Percentiles rank a stretch among this genome's conserved stretches.
phyloP scores from a whole-genome alignment of 1,284 basidiomycete genomes.

The Boletellus sp. region DNA sequence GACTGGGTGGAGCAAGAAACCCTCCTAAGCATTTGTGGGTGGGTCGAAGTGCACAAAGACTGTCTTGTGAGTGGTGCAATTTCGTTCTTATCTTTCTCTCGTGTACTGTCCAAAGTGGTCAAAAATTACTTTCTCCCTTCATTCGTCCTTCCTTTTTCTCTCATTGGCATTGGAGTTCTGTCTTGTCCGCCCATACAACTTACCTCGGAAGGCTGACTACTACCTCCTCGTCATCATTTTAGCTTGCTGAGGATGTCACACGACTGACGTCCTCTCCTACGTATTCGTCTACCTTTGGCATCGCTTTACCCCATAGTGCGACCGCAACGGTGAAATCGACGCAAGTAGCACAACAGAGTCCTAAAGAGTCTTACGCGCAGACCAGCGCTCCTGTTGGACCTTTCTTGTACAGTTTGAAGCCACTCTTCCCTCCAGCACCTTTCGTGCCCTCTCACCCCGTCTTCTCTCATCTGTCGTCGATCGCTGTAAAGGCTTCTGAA shows the following conservation, averaged over 20 bases:
- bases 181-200: conserved; percentile 9
- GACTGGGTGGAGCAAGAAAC: conserved; percentile 73
- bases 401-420: conserved; percentile 46
- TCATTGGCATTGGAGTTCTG: conserved; percentile 3
- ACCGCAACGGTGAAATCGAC: conserved; percentile 14
- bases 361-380: conserved; percentile 30
- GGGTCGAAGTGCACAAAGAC: conserved; percentile 65
- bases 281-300: conserved; percentile 51
- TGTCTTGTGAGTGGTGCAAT: conserved; percentile 56
- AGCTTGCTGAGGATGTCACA: conserved; percentile 49
- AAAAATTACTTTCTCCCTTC: conserved; percentile 3
- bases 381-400: conserved; percentile 33
- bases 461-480: conserved; percentile 58
- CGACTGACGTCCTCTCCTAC: conserved; percentile 43
- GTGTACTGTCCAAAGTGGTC: background rate
- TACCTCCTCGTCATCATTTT: conserved; percentile 15
- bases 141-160: background rate
- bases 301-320: conserved; percentile 41
- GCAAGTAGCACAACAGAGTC: conserved; percentile 16
- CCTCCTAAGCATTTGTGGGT: conserved; percentile 63
- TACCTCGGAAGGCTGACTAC: conserved; percentile 5
- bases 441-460: conserved; percentile 73
- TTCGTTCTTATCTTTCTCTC: background rate
- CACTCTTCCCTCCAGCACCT: conserved; percentile 69
- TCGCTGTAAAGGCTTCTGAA: conserved; percentile 55